Evolutionary conservation across 345 rosid genomes (phyloP).

Genomic region (Gossypium bickii): DNA sequence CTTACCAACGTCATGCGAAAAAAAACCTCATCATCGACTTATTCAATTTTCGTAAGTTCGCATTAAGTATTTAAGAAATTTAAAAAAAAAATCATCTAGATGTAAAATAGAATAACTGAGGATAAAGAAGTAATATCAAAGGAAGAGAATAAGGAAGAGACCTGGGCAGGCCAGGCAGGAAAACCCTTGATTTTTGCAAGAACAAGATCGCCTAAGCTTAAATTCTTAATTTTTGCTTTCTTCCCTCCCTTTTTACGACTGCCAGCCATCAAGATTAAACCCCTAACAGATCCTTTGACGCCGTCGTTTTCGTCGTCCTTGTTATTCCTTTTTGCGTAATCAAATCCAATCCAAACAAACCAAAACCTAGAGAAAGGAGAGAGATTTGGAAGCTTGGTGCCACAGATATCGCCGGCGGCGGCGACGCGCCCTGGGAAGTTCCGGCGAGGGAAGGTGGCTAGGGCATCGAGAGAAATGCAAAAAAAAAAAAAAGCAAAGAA

Average conservation of each 20-base stretch:
- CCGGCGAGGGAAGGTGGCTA: conserved; percentile 13
- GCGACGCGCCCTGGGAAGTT: not conserved
- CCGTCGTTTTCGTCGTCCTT: not conserved
- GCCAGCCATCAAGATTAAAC: conserved; percentile 52
- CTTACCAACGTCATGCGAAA: not conserved
- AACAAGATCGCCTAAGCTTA: conserved; percentile 91
- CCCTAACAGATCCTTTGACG: conserved; percentile 25
- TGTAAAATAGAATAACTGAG: not conserved
- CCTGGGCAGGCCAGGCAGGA: conserved; percentile 99
- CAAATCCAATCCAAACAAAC: conserved; percentile 3
- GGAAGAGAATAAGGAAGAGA: conserved; percentile 20
- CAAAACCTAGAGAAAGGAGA: not conserved
- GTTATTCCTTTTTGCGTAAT: not conserved
- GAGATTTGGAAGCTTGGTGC: not conserved
- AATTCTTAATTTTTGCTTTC: conserved; percentile 47
- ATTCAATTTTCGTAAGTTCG: not conserved
- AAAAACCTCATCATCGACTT: not conserved
- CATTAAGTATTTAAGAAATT: not conserved
- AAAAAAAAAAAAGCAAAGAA: not conserved
- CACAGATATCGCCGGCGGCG: conserved; percentile 15
- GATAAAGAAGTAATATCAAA: not conserved
- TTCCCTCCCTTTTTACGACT: conserved; percentile 73
- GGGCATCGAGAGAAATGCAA: conserved; percentile 8
- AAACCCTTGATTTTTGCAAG: conserved; percentile 97
- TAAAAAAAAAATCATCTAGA: not conserved